Evolutionary conservation across 225 moss, liverwort and hornwort species (phyloP).

Genomic region (Physcomitrellopsis africana): DNA sequence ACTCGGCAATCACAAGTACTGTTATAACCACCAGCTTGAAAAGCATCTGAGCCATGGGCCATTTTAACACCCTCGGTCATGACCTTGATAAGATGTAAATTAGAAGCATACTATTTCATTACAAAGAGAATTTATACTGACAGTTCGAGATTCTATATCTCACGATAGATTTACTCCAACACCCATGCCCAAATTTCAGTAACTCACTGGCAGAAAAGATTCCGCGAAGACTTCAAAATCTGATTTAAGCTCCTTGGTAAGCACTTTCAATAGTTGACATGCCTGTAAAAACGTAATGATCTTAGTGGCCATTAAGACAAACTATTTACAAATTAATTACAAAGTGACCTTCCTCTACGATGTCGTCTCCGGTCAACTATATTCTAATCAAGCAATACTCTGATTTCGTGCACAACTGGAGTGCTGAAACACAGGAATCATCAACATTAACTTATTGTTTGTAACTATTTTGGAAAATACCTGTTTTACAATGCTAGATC

Average conservation of each 20-base stretch:
- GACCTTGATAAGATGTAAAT: not conserved
- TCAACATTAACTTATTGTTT: constrained; percentile 19
- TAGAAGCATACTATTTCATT: not conserved
- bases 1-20: constrained; percentile 96
- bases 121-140: constrained; percentile 20
- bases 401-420: constrained; percentile 11
- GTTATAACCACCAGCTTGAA: constrained; percentile 99
- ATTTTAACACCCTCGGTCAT: constrained; percentile 15
- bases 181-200: constrained; percentile 10
- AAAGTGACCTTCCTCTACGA: constrained; percentile 1
- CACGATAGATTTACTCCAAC: constrained; percentile 24
- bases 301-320: not conserved
- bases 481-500: constrained; percentile 99
- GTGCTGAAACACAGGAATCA: constrained; percentile 18
- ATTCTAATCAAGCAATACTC: not conserved
- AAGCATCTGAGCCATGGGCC: constrained; percentile 63
- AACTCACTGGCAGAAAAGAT: constrained; percentile 89
- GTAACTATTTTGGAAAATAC: constrained; percentile 32
- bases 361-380: not conserved
- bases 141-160: not conserved
- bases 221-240: constrained; percentile 93
- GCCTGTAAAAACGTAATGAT: constrained; percentile 51
- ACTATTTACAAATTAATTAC: not conserved
- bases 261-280: constrained; percentile 86
- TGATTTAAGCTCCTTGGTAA: constrained; percentile 83